These are phyloP conservation scores for Xylaria telfairii DNA, from an alignment of 495 filamentous ascomycete genomes.

Conservation along the genomic window DNA sequence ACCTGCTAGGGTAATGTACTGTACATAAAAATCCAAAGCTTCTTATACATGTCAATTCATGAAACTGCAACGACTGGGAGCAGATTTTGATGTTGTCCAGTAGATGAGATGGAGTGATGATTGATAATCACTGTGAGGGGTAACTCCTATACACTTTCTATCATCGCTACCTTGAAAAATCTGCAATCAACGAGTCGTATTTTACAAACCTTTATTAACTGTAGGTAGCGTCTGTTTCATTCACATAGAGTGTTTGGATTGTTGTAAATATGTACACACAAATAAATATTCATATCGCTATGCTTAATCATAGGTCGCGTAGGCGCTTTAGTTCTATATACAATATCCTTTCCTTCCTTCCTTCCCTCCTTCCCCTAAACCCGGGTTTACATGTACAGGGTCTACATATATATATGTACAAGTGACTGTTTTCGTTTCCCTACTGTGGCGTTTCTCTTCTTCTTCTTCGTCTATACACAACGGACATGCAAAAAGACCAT, in stretches of 20 bases:
- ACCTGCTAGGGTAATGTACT: constrained; percentile 9
- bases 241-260: neutral
- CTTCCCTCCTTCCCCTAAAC: neutral
- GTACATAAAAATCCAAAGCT: constrained; percentile 16
- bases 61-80: no score
- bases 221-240: neutral
- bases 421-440: no score
- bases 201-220: neutral
- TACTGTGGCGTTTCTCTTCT: neutral
- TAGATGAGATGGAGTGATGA: no score
- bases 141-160: no score
- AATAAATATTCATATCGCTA: constrained; percentile 5
- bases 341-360: neutral
- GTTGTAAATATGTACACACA: neutral
- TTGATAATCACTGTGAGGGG: no score
- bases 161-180: no score
- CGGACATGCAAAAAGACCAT: no score
- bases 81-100: no score
- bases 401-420: neutral
- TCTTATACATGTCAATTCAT: neutral
- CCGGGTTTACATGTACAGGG: neutral
- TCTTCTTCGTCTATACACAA: no score
- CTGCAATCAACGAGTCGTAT: neutral
- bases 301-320: constrained; percentile 1
- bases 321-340: neutral